phyloP scores from a whole-genome alignment of 2,329 filamentous ascomycete species.

The Elsinoe australis region DNA sequence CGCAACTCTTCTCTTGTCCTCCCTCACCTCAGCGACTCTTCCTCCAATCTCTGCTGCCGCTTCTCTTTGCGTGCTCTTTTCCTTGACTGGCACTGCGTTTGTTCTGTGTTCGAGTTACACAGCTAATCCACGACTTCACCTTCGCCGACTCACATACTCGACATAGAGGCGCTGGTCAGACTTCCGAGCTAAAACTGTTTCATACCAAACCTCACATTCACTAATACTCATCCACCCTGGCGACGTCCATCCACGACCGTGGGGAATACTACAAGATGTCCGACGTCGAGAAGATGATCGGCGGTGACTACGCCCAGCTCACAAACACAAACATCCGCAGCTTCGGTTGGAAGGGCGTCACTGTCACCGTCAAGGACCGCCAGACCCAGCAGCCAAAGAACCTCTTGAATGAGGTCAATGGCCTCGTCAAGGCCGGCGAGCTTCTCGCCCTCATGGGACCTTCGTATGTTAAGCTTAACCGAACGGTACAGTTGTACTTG shows the following conservation, averaged over 20 bases:
- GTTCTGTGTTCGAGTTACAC: neutral
- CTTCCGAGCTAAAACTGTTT: neutral
- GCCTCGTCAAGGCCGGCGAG: conserved; percentile 61
- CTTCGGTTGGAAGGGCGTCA: conserved; percentile 60
- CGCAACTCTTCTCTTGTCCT: conserved; percentile 2
- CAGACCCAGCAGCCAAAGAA: conserved; percentile 55
- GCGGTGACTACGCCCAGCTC: conserved; percentile 45
- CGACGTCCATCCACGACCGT: conserved; percentile 19
- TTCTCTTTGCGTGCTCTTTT: neutral
- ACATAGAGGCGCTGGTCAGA: too few species aligned
- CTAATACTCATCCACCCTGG: conserved; percentile 20
- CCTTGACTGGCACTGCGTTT: neutral
- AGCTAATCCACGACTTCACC: neutral
- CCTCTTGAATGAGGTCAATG: conserved; percentile 57
- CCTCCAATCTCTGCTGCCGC: neutral
- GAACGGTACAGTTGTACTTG: neutral
- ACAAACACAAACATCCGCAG: conserved; percentile 56
- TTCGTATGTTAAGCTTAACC: conserved; percentile 33
- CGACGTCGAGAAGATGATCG: conserved; percentile 42
- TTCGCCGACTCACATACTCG: too few species aligned
- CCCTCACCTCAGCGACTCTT: conserved; percentile 7
- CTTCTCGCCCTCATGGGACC: conserved; percentile 78
- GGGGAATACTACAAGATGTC: conserved; percentile 33
- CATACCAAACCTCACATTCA: neutral
- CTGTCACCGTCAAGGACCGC: conserved; percentile 65